Conservation (phyloP, 306 rosid genomes). For the Erythrophleum fordii region DNA sequence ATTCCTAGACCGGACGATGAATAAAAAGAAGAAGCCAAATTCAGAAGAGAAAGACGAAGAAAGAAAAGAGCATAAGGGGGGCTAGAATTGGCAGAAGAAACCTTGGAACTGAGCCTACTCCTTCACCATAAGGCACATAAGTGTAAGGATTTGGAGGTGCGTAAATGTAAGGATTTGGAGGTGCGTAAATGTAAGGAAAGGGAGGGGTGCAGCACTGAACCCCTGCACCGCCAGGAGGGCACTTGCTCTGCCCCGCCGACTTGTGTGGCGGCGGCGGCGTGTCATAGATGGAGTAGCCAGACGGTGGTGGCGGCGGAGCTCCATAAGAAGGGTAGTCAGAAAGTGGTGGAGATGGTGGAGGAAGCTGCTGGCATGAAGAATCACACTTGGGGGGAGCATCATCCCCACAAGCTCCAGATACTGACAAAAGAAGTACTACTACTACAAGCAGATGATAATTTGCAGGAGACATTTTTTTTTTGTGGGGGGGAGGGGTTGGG, state of each 20-base stretch:
- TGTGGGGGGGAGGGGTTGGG: too few relatives aligned
- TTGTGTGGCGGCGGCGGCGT: constrained; percentile 37
- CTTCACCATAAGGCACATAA: constrained; percentile 41
- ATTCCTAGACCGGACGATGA: background rate
- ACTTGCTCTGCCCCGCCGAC: constrained; percentile 27
- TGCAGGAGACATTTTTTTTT: constrained; percentile 30
- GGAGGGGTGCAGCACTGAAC: constrained; percentile 50
- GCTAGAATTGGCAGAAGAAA: constrained; percentile 24
- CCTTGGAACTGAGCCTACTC: constrained; percentile 1
- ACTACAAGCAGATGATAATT: constrained; percentile 12
- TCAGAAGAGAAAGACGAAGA: constrained; percentile 32
- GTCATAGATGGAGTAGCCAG: constrained; percentile 36
- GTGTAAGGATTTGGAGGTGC: constrained; percentile 41
- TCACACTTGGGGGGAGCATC: constrained; percentile 36
- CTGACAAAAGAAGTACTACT: constrained; percentile 15
- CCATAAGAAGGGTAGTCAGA: constrained; percentile 41
- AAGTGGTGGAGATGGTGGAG: constrained; percentile 43
- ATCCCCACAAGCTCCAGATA: constrained; percentile 39
- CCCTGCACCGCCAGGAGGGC: constrained; percentile 44
- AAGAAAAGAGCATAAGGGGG: constrained; percentile 20
- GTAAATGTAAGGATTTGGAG: constrained; percentile 32
- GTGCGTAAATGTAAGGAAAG: constrained; percentile 34
- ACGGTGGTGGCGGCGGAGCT: constrained; percentile 33
- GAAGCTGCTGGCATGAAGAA: constrained; percentile 38
- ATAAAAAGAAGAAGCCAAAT: constrained; percentile 9